These are phyloP conservation scores for Plasmodium blacklocki DNA, from an alignment of 169 alveolate genomes.

Conservation along the genomic window DNA sequence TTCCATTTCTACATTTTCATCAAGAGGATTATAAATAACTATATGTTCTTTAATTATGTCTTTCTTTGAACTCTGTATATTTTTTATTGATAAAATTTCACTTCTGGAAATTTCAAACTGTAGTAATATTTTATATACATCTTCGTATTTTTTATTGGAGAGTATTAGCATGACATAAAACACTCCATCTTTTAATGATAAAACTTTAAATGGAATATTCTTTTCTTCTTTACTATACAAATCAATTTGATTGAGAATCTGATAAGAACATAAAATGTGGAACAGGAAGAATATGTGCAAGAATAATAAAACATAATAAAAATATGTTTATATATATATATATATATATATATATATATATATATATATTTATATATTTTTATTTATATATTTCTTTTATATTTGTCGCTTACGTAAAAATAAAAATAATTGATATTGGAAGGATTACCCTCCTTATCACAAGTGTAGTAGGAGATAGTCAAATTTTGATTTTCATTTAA, in stretches of 20 bases:
- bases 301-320: background rate
- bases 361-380: background rate
- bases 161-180: constrained; percentile 42
- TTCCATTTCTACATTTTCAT: constrained; percentile 66
- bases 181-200: constrained; percentile 52
- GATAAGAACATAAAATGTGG: background rate
- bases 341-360: background rate
- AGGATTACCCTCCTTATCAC: constrained; percentile 27
- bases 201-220: constrained; percentile 24
- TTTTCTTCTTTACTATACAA: constrained; percentile 48
- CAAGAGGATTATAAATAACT: constrained; percentile 55
- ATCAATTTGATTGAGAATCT: constrained; percentile 30
- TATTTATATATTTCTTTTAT: background rate
- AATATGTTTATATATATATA: background rate
- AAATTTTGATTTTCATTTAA: constrained; percentile 53
- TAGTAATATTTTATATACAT: constrained; percentile 53
- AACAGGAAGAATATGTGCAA: background rate
- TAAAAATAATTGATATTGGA: constrained; percentile 16
- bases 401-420: constrained; percentile 45
- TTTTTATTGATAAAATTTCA: constrained; percentile 31
- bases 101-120: constrained; percentile 57
- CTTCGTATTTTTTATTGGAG: constrained; percentile 72
- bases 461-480: constrained; percentile 8
- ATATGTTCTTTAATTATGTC: constrained; percentile 54
- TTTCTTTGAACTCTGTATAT: constrained; percentile 45